These are phyloP conservation scores for Logfia minima DNA, from an alignment of 129 eudicot species.

Conservation along the genomic window DNA sequence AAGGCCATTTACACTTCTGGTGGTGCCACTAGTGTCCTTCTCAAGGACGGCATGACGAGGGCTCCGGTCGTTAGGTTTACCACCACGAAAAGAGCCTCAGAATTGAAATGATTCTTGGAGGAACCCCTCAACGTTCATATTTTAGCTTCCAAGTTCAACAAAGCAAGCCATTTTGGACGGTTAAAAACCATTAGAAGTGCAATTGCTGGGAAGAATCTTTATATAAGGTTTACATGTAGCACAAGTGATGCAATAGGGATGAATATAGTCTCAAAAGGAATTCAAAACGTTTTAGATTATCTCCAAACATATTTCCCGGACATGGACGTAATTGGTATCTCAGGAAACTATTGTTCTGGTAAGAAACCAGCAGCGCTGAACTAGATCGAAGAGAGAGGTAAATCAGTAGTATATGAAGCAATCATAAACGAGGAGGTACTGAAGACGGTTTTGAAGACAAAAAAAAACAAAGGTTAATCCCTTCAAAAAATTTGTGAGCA, in stretches of 20 bases:
- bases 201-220: constrained; percentile 40
- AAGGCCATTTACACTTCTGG: constrained; percentile 51
- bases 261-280: constrained; percentile 48
- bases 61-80: constrained; percentile 58
- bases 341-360: constrained; percentile 56
- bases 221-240: constrained; percentile 38
- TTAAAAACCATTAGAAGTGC: constrained; percentile 36
- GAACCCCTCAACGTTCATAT: constrained; percentile 43
- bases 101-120: constrained; percentile 55
- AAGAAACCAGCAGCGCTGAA: constrained; percentile 54
- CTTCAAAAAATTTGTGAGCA: too few species aligned
- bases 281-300: constrained; percentile 36
- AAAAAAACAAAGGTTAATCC: too few species aligned
- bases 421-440: constrained; percentile 52
- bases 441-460: constrained; percentile 53
- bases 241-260: constrained; percentile 48
- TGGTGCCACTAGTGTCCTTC: constrained; percentile 48
- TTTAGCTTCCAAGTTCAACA: constrained; percentile 40
- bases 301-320: constrained; percentile 36
- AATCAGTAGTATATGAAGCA: constrained; percentile 52
- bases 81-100: constrained; percentile 54
- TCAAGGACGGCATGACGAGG: constrained; percentile 58
- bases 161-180: constrained; percentile 39
- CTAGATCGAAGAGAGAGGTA: constrained; percentile 54
- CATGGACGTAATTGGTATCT: constrained; percentile 42